Evolutionary conservation across 2,329 filamentous ascomycete species (phyloP).

Genomic region (Neocatenulostroma microsporum): DNA sequence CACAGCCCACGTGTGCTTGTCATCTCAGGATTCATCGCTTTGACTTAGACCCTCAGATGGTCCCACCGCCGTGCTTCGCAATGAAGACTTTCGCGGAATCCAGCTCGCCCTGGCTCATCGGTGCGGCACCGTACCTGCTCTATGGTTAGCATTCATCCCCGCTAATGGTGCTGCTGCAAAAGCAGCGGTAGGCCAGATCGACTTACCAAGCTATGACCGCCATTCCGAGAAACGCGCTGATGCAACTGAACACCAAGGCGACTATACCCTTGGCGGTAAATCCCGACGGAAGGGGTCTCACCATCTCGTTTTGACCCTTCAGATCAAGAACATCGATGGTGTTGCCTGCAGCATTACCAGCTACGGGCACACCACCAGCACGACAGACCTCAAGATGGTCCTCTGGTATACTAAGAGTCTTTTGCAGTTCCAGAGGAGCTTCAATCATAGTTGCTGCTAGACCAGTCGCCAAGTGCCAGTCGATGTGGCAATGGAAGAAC

Average conservation of each 20-base stretch:
- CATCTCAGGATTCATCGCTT: no score
- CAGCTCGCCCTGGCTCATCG: slow-evolving; percentile 21
- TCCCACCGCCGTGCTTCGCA: slow-evolving; percentile 12
- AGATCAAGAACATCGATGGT: slow-evolving; percentile 57
- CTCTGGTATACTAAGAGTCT: slow-evolving; percentile 51
- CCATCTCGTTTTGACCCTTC: slow-evolving; percentile 50
- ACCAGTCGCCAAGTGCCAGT: slow-evolving; percentile 48
- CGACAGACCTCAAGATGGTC: slow-evolving; percentile 55
- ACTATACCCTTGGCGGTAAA: slow-evolving; percentile 66
- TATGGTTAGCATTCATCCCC: no score
- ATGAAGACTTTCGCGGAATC: slow-evolving; percentile 21
- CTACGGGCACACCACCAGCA: slow-evolving; percentile 42
- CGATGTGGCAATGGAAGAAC: slow-evolving; percentile 45
- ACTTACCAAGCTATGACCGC: slow-evolving; percentile 60
- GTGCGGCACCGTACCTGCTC: slow-evolving; percentile 30
- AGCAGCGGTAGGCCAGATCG: no score
- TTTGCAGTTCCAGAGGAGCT: slow-evolving; percentile 51
- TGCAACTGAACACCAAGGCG: slow-evolving; percentile 63
- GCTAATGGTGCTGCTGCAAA: no score
- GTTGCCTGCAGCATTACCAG: slow-evolving; percentile 70
- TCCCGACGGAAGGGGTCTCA: slow-evolving; percentile 54
- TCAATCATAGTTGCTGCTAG: slow-evolving; percentile 47
- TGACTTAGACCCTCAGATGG: no score
- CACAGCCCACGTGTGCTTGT: no score
- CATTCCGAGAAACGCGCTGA: slow-evolving; percentile 64